Base-by-base conservation (phyloP, 768 basidiomycete genomes). In the Tulasnella sp. region DNA sequence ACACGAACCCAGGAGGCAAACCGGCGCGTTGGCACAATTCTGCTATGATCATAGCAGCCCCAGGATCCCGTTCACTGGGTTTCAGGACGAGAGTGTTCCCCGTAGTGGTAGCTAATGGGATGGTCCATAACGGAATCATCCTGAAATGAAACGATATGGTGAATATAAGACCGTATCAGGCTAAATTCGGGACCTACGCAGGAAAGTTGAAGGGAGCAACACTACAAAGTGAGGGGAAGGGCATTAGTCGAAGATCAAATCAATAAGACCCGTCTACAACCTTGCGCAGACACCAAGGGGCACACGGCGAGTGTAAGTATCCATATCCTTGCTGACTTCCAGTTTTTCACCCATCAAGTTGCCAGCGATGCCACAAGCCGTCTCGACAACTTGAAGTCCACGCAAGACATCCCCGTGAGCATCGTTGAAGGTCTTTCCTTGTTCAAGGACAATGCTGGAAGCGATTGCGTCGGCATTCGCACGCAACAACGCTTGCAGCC, bases 71-170 rank as follows among this genome's bases (percentile, higher is more conserved):
- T 68, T 99, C 94, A 1, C 88, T 92, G 17, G 94, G 94, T 65
- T 99, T 99, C 60, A 99, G 74, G 59, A 99, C 77, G 39, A 99
- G 76, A 0, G 94, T 91, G 65, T 99, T 99, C 31, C 94, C 94
- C 0, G 89, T 92, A 8, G 83, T 83, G 21, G 81, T 74, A 15
- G 91, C 86, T 78, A 91, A 82, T 61, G 66, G 41, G 62, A 97
- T 92, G 0, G 90, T 84, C 94, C 94, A 98, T 6, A 98, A 74
- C 0, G 93, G 94, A 64, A 97, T 97, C 91, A 94, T 94, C 14
- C 64, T 64, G 46, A 12, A 31, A 25, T 21, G 12, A 39, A 21
- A 34, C 3, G 6, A 40, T 37, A 11, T 23, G 31, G 37, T 54
- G 17, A 23, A 37, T 57, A 12, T 3, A 8, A 6, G 25, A 46